Base-by-base conservation (phyloP, 2,329 filamentous ascomycete species). In the Alternaria hordeiaustralica region DNA sequence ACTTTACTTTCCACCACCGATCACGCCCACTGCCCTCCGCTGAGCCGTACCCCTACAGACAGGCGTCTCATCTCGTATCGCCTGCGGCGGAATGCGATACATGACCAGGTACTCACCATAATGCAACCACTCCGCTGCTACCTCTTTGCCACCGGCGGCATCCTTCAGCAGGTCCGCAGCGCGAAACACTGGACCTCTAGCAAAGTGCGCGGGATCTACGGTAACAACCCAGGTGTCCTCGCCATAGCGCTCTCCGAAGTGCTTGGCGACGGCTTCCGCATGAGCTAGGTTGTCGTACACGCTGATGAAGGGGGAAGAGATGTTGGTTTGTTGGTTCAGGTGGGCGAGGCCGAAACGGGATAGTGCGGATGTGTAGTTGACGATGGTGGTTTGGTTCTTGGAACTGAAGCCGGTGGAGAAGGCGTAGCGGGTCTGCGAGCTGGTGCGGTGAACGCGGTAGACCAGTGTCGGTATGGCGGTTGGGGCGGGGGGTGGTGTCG, bases 301-400 rank as follows among this genome's bases (percentile, higher is more conserved):
- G 64, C 68, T 72, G 65, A 79, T 76, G 59, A 79, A 74, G 5
- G 77, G 77, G 6, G 71, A 74, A 9, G 72, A 75, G 56, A 78
- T 74, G 67, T 79, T 79, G 47, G 77, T 79, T 54, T 77, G 74
- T 18, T 70, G 70, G 65, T 73, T 66, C 8, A 78, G 63, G 18
- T 77, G 75, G 9, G 75, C 73, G 59, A 76, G 69, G 7, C 72
- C 72, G 62, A 77, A 77, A 54, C 73, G 72, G 0, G 62, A 68
- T 15, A 75, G 66, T 2, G 62, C 60, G 1, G 69, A 70, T 3
- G 66, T 69, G 55, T 69, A 71, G 67, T 71, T 71, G 23, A 77
- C 60, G 59, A 78, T 75, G 1, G 77, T 79, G 51, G 75, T 75
- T 58, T 78, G 77, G 66, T 79, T 79, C 26, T 78, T 78, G 5